Evolutionary conservation across 352 stramenopile species (phyloP).

Genomic region (Phytophthora rubi): DNA sequence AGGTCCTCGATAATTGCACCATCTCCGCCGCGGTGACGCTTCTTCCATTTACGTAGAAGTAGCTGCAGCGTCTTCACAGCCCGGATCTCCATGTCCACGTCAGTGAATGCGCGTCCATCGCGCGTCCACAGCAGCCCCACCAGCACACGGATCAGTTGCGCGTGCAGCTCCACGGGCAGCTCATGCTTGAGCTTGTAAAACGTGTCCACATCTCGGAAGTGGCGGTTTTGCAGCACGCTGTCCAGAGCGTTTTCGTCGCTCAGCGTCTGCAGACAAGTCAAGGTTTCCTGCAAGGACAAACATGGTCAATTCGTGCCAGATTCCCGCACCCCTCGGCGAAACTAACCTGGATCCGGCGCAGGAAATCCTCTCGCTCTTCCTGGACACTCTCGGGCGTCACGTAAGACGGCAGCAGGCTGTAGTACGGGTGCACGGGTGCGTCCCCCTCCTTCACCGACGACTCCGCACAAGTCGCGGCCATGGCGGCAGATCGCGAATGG

Average conservation of each 20-base stretch:
- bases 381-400: slow-evolving; percentile 47
- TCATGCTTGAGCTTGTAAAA: slow-evolving; percentile 73
- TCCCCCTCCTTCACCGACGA: background rate
- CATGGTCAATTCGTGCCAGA: background rate
- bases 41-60: slow-evolving; percentile 66
- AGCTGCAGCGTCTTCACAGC: slow-evolving; percentile 47
- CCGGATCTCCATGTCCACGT: slow-evolving; percentile 64
- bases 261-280: slow-evolving; percentile 42
- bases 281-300: slow-evolving; percentile 40
- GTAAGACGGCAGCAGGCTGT: slow-evolving; percentile 66
- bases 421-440: slow-evolving; percentile 54
- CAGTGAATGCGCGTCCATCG: slow-evolving; percentile 45
- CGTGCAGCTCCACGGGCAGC: slow-evolving; percentile 48
- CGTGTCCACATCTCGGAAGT: slow-evolving; percentile 67
- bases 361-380: slow-evolving; percentile 48
- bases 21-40: slow-evolving; percentile 21
- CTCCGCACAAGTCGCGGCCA: slow-evolving; percentile 8
- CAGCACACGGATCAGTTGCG: slow-evolving; percentile 53
- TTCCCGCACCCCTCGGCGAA: background rate
- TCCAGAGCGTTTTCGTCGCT: slow-evolving; percentile 4
- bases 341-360: slow-evolving; percentile 48
- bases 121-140: slow-evolving; percentile 56
- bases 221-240: slow-evolving; percentile 51
- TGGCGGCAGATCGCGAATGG: slow-evolving; percentile 19
- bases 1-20: slow-evolving; percentile 28